Evolutionary conservation across 306 rosid species (phyloP).

Genomic region (Gastrolobium bilobum): DNA sequence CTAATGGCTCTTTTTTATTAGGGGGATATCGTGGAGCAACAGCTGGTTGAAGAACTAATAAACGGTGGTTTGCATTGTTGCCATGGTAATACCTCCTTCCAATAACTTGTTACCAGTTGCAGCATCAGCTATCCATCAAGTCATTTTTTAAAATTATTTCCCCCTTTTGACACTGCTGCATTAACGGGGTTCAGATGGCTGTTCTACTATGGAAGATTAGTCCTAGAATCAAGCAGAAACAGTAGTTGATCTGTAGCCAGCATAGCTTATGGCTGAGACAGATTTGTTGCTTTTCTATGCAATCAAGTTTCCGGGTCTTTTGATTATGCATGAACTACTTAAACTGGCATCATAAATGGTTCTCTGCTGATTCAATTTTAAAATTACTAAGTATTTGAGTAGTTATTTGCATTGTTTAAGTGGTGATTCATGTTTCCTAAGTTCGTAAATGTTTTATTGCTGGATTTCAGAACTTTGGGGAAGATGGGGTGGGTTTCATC

Average conservation of each 20-base stretch:
- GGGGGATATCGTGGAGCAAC: slow-evolving; percentile 66
- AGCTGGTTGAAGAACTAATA: slow-evolving; percentile 60
- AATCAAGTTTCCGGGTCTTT: slow-evolving; percentile 28
- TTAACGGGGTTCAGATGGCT: slow-evolving; percentile 48
- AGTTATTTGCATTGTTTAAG: slow-evolving; percentile 39
- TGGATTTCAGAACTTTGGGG: slow-evolving; percentile 71
- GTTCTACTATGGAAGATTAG: slow-evolving; percentile 51
- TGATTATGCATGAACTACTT: slow-evolving; percentile 40
- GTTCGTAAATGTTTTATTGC: slow-evolving; percentile 52
- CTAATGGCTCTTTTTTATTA: slow-evolving; percentile 47
- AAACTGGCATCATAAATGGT: slow-evolving; percentile 37
- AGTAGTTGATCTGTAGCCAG: slow-evolving; percentile 53
- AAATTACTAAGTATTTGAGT: slow-evolving; percentile 39
- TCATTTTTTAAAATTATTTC: slow-evolving; percentile 40
- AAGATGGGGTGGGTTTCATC: slow-evolving; percentile 64
- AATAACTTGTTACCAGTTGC: slow-evolving; percentile 63
- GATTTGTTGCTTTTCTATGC: slow-evolving; percentile 49
- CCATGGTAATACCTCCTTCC: slow-evolving; percentile 55
- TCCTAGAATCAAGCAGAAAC: slow-evolving; percentile 41
- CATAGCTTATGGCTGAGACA: slow-evolving; percentile 52
- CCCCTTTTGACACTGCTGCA: slow-evolving; percentile 56
- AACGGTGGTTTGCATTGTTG: slow-evolving; percentile 36
- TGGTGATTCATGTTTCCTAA: slow-evolving; percentile 46
- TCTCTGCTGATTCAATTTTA: slow-evolving; percentile 34
- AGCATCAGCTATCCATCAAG: slow-evolving; percentile 61